Percentiles rank a stretch among this genome's conserved stretches.
phyloP scores from a whole-genome alignment of 176 grass and related monocot genomes.

The Zoysia japonica region DNA sequence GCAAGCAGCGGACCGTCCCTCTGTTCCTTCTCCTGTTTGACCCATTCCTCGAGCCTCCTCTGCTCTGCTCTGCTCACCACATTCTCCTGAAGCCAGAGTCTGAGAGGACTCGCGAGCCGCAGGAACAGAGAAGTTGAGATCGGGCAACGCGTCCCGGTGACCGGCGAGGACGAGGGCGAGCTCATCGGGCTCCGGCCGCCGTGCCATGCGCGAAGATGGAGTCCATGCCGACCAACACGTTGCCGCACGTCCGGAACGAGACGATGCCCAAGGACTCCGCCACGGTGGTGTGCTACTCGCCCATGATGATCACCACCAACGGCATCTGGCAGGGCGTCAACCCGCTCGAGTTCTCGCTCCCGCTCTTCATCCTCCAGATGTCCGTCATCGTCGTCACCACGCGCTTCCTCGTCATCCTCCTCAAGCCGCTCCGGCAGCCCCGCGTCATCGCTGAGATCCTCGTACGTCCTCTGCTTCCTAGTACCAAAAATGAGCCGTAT shows the following conservation, averaged over 20 bases:
- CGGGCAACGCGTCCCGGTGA: no score
- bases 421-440: constrained; percentile 77
- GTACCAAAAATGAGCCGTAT: no score
- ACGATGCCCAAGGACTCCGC: constrained; percentile 16
- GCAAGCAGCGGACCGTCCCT: background rate
- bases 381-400: constrained; percentile 80
- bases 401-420: constrained; percentile 60
- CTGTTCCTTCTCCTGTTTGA: background rate
- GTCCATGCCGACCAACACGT: constrained; percentile 11
- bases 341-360: constrained; percentile 70
- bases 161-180: background rate
- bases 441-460: constrained; percentile 86
- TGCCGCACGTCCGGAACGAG: constrained; percentile 21
- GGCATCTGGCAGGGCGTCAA: constrained; percentile 69
- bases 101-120: no score
- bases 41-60: constrained; percentile 15
- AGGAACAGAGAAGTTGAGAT: no score
- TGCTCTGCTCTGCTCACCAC: background rate
- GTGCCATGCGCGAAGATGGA: constrained; percentile 50
- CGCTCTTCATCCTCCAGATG: constrained; percentile 83
- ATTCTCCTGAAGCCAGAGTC: background rate
- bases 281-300: constrained; percentile 69
- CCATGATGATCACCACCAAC: constrained; percentile 60
- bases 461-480: constrained; percentile 19
- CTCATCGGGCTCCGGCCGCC: background rate